A percentile compares a stretch with the other conserved stretches of the same genome.
Conservation (phyloP, 768 basidiomycete genomes). For the Dioszegia crocea region DNA sequence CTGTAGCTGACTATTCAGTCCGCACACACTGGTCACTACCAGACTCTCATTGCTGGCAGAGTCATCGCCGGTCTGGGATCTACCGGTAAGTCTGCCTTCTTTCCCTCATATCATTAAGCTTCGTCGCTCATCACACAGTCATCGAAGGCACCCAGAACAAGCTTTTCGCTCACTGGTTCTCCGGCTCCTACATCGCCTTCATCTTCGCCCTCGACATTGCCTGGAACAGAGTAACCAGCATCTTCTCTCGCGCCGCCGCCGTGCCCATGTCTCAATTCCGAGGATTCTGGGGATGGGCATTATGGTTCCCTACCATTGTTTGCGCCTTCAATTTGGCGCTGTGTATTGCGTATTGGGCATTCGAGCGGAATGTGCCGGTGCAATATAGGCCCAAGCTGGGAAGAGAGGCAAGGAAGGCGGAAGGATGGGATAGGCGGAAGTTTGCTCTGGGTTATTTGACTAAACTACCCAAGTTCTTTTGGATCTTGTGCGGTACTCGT, state of each 20-base stretch:
- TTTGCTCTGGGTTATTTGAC: conserved; percentile 17
- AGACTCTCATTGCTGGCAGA: conserved; percentile 34
- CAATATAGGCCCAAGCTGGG: conserved; percentile 31
- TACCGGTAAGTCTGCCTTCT: conserved; percentile 20
- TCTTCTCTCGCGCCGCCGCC: conserved; percentile 32
- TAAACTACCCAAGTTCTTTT: conserved; percentile 40
- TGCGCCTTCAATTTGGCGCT: conserved; percentile 33
- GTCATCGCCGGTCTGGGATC: conserved; percentile 46
- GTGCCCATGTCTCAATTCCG: conserved; percentile 43
- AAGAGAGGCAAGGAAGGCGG: conserved; percentile 17
- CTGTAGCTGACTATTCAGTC: conserved; percentile 11
- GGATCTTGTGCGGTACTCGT: conserved; percentile 37
- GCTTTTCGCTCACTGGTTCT: conserved; percentile 46
- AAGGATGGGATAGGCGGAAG: conserved; percentile 20
- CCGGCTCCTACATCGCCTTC: conserved; percentile 29
- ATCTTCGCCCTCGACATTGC: conserved; percentile 46
- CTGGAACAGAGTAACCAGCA: conserved; percentile 33
- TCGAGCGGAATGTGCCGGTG: conserved; percentile 33
- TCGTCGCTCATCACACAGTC: conserved; percentile 15
- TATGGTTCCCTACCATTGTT: conserved; percentile 47
- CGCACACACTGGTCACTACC: conserved; percentile 24
- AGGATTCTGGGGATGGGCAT: conserved; percentile 46
- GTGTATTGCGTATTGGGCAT: conserved; percentile 36
- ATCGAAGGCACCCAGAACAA: conserved; percentile 46
- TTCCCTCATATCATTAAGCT: not conserved